These are phyloP conservation scores for Saturnispora sekii DNA, from an alignment of 805 yeast genomes.

Conservation along the genomic window DNA sequence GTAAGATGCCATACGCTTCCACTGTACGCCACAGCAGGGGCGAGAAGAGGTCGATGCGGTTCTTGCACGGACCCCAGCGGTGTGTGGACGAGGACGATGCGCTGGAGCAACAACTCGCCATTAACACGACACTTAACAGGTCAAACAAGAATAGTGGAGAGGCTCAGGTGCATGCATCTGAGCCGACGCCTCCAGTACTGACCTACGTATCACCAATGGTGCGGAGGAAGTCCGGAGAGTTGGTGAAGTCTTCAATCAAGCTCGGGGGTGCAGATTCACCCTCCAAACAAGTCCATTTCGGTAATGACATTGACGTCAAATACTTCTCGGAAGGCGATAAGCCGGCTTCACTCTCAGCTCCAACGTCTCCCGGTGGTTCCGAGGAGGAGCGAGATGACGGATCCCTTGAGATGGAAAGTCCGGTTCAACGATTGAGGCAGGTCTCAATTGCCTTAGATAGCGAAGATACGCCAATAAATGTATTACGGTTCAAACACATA, in stretches of 20 bases:
- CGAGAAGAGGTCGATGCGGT: too few relatives aligned
- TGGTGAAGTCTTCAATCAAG: slow-evolving; percentile 67
- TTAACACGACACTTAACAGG: slow-evolving; percentile 18
- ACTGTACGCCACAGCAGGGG: too few relatives aligned
- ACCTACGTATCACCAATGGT: slow-evolving; percentile 31
- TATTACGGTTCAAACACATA: slow-evolving; percentile 16
- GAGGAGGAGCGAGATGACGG: slow-evolving; percentile 24
- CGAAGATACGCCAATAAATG: slow-evolving; percentile 9
- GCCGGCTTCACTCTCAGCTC: slow-evolving; percentile 69
- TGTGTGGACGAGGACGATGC: too few relatives aligned
- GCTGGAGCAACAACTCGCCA: too few relatives aligned
- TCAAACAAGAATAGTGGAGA: neutral
- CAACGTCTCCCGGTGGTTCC: slow-evolving; percentile 44
- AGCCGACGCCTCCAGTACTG: too few relatives aligned
- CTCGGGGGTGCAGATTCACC: slow-evolving; percentile 39
- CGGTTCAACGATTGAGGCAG: slow-evolving; percentile 10
- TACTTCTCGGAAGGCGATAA: slow-evolving; percentile 65
- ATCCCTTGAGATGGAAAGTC: slow-evolving; percentile 7
- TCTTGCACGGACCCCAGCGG: too few relatives aligned
- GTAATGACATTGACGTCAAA: slow-evolving; percentile 61
- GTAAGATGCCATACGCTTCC: too few relatives aligned
- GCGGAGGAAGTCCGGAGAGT: slow-evolving; percentile 83
- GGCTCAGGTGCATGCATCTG: neutral
- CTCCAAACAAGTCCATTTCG: slow-evolving; percentile 75
- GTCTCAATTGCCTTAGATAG: slow-evolving; percentile 15